These are phyloP conservation scores for Lineolata rhizophorae DNA, from an alignment of 495 filamentous ascomycete species.

Conservation along the genomic window DNA sequence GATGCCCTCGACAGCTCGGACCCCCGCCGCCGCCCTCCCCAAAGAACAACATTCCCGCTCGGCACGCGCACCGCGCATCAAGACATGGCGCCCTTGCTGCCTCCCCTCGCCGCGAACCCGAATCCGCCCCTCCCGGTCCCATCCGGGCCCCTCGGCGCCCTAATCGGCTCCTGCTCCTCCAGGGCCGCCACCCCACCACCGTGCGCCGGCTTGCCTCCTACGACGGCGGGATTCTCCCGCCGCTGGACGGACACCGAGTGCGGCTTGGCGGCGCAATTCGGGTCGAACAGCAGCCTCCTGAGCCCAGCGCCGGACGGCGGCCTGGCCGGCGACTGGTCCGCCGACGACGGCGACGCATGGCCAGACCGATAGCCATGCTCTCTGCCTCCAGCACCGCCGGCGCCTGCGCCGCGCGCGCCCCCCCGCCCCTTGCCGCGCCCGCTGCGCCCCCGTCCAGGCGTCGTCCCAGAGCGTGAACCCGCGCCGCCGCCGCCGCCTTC, in stretches of 20 bases:
- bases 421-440: conserved; percentile 11
- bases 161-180: conserved; percentile 33
- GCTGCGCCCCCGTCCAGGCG: conserved; percentile 31
- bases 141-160: conserved; percentile 55
- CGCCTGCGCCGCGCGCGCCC: no score
- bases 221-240: conserved; percentile 22
- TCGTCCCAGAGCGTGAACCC: conserved; percentile 10
- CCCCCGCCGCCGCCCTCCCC: no score
- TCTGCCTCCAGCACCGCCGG: no score
- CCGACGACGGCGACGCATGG: neutral
- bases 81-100: neutral
- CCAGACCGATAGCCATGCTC: conserved; percentile 24
- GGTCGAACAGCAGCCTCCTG: conserved; percentile 47
- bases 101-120: conserved; percentile 32
- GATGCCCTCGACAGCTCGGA: no score
- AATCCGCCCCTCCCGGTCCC: conserved; percentile 53
- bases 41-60: no score
- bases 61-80: no score
- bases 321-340: conserved; percentile 19
- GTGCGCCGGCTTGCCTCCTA: conserved; percentile 18
- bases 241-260: conserved; percentile 30
- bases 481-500: no score
- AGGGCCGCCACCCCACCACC: neutral
- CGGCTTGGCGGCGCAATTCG: conserved; percentile 39
- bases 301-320: conserved; percentile 19